These are phyloP conservation scores for Suillus bovinus DNA, from an alignment of 768 basidiomycete species.

Conservation along the genomic window DNA sequence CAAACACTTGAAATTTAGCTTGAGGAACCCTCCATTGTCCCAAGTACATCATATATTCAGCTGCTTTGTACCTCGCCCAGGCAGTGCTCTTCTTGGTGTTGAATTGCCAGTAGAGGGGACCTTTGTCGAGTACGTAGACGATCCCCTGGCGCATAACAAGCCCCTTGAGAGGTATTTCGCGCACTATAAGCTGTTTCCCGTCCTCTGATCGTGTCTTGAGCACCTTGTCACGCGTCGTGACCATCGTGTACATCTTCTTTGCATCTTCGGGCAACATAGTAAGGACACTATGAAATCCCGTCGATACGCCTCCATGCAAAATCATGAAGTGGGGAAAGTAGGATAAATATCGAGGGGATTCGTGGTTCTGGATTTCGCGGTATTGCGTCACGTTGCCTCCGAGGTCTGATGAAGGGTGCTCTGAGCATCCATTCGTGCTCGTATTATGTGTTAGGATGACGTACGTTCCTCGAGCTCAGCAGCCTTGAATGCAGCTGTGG, in stretches of 20 bases:
- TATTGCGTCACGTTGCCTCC: constrained; percentile 58
- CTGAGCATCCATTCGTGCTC: not conserved
- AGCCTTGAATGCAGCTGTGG: constrained; percentile 65
- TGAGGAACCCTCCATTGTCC: constrained; percentile 41
- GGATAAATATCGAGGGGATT: constrained; percentile 51
- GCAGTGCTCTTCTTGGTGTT: constrained; percentile 57
- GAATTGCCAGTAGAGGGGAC: constrained; percentile 50
- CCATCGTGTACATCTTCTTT: constrained; percentile 53
- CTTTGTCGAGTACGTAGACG: constrained; percentile 63
- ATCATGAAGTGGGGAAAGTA: constrained; percentile 50
- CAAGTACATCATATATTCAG: constrained; percentile 54
- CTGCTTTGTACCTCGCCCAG: constrained; percentile 60
- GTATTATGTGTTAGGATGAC: constrained; percentile 17
- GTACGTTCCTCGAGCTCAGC: constrained; percentile 66
- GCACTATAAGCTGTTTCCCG: constrained; percentile 38
- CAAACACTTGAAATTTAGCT: constrained; percentile 49
- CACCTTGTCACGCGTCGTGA: constrained; percentile 24
- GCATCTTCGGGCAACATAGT: constrained; percentile 43
- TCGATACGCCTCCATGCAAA: constrained; percentile 49
- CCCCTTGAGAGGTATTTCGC: constrained; percentile 47
- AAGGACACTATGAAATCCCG: constrained; percentile 53
- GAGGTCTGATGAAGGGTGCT: constrained; percentile 26
- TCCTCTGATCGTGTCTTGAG: constrained; percentile 13
- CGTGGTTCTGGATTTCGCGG: constrained; percentile 60
- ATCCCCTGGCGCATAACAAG: constrained; percentile 53